Conservation (phyloP, 1,139 yeast species). For the Debaryomyces coudertii region DNA sequence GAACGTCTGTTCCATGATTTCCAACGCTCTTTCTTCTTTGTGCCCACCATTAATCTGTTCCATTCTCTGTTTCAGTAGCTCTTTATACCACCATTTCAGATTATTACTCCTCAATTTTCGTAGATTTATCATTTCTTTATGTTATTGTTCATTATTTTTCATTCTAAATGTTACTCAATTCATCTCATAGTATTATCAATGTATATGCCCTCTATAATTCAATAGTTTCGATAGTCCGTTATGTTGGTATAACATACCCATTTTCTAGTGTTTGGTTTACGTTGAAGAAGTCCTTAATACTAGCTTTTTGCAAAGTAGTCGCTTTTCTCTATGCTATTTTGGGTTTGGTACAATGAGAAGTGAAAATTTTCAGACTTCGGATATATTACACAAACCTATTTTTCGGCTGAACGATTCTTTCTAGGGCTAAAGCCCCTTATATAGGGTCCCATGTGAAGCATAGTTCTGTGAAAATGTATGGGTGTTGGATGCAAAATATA, state of each 20-base stretch:
- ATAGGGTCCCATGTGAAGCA: neutral
- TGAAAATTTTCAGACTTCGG: conserved; percentile 15
- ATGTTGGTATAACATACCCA: conserved; percentile 15
- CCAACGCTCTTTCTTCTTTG: neutral
- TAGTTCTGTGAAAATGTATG: too few species aligned
- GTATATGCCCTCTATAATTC: neutral
- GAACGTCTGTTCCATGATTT: neutral
- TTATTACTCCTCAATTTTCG: neutral
- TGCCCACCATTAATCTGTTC: neutral
- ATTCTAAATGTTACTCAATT: neutral
- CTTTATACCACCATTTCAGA: neutral
- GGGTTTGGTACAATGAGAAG: conserved; percentile 3
- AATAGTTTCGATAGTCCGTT: neutral
- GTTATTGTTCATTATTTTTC: neutral
- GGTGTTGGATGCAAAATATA: neutral
- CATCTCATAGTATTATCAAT: neutral
- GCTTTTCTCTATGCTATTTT: conserved; percentile 8
- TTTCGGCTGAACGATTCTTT: neutral
- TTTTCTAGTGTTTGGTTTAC: conserved; percentile 17
- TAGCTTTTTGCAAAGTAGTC: conserved; percentile 7
- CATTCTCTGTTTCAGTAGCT: too few species aligned
- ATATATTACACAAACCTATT: conserved; percentile 13
- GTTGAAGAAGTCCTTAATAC: conserved; percentile 11
- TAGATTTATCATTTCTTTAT: neutral
- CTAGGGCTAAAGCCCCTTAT: conserved; percentile 13